Base-by-base conservation (phyloP, 495 filamentous ascomycete genomes). In the Penicillium silybi region DNA sequence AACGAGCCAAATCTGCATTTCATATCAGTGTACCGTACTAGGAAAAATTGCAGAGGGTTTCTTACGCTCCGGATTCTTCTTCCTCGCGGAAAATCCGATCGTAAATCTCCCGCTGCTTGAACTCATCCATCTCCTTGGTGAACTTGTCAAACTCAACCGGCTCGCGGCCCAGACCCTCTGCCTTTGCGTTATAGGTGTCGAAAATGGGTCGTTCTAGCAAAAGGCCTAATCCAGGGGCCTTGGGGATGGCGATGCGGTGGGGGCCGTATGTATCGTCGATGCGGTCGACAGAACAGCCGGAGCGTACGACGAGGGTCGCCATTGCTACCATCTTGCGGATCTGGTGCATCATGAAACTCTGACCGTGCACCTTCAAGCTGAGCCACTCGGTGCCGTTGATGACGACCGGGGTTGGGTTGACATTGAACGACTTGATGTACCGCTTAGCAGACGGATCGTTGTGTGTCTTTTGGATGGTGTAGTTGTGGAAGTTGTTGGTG, bases 311-410 rank as follows among this genome's bases (percentile, higher is more conserved):
- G 48, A 98, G 80, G 8, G 90, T 78, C 34, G 84, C 88, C 90
- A 97, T 91, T 53, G 86, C 88, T 15, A 98, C 88, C 93, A 98
- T 98, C 70, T 96, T 97, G 52, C 93, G 87, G 68, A 98, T 98
- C 69, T 98, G 93, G 66, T 98, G 93, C 93, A 98, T 98, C 93
- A 98, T 98, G 78, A 98, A 98, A 52, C 85, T 90, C 70, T 98
- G 93, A 0, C 93, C 93, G 68, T 97, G 95, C 16, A 98, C 89
- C 58, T 95, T 95, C 48, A 97, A 75, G 22, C 87, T 92, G 7
- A 98, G 79, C 93, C 93, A 98, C 70, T 98, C 85, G 15, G 89
- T 95, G 64, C 90, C 86, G 56, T 90, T 80, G 66, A 95, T 93
- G 48, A 88, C 75, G 52, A 97, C 83, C 0, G 92, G 92, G 22